These are phyloP conservation scores for Coemansia asiatica DNA, from an alignment of 192 early-diverging fungal species.

Conservation along the genomic window DNA sequence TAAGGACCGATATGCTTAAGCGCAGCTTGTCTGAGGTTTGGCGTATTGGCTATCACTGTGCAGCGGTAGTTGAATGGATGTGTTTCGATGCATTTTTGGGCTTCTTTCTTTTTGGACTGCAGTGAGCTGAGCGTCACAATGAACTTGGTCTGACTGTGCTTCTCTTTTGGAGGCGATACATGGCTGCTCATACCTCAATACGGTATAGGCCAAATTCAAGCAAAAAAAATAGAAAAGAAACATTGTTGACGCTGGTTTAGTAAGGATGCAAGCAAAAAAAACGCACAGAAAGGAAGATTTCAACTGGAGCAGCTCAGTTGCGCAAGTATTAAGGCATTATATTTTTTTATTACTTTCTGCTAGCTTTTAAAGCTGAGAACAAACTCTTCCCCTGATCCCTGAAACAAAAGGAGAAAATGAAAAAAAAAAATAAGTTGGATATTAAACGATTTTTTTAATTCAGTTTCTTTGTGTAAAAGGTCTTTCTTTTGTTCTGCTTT, in stretches of 20 bases:
- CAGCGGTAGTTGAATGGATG: conserved; percentile 51
- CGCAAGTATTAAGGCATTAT: no score
- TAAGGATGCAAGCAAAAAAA: no score
- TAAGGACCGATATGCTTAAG: conserved; percentile 3
- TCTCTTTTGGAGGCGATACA: conserved; percentile 41
- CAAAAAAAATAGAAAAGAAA: no score
- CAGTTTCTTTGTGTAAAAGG: neutral
- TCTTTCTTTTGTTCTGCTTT: neutral
- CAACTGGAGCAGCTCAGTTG: no score
- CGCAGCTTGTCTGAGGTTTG: neutral
- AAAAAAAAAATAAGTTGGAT: neutral
- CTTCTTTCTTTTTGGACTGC: conserved; percentile 37
- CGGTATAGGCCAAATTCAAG: no score
- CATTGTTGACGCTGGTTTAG: no score
- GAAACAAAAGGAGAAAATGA: neutral
- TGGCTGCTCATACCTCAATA: conserved; percentile 42
- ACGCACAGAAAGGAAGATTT: no score
- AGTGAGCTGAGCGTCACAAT: conserved; percentile 37
- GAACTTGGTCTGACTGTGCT: conserved; percentile 53
- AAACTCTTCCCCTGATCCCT: no score
- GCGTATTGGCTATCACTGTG: conserved; percentile 13
- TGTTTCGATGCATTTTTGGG: conserved; percentile 25
- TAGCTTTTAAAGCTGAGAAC: no score
- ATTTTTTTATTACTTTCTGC: no score
- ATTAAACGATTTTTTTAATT: neutral